Conservation (phyloP, 1,139 yeast species). For the Chernovozyma aurita region DNA sequence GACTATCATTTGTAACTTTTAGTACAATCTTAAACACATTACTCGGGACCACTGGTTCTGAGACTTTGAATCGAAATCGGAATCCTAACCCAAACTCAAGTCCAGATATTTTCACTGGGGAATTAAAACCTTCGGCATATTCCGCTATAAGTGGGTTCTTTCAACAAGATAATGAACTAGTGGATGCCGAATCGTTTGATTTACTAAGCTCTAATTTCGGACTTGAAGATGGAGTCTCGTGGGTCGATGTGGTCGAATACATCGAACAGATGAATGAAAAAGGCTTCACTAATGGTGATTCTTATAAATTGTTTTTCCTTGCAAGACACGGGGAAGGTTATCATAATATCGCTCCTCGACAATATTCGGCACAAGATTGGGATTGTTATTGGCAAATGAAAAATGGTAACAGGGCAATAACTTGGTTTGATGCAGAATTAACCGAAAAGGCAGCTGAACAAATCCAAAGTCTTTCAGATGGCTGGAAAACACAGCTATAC, state of each 20-base stretch:
- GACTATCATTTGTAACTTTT: not conserved
- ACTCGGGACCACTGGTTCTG: not conserved
- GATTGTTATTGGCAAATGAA: conserved; percentile 27
- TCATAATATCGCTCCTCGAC: conserved; percentile 29
- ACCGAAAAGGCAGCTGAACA: conserved; percentile 25
- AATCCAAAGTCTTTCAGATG: conserved; percentile 14
- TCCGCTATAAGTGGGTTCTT: conserved; percentile 14
- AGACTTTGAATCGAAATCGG: not conserved
- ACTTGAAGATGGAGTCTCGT: conserved; percentile 13
- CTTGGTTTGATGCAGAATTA: conserved; percentile 37
- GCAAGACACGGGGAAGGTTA: conserved; percentile 42
- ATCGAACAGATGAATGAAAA: conserved; percentile 1
- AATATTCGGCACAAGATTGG: conserved; percentile 23
- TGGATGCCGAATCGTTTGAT: conserved; percentile 13
- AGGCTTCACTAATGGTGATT: conserved; percentile 1
- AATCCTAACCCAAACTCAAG: not conserved
- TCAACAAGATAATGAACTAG: conserved; percentile 16
- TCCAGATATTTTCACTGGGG: conserved; percentile 3
- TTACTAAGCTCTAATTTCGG: conserved; percentile 18
- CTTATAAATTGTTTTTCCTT: conserved; percentile 28
- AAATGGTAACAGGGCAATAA: conserved; percentile 26
- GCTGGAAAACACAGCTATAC: conserved; percentile 16
- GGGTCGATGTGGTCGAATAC: conserved; percentile 12
- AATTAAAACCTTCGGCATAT: conserved; percentile 8
- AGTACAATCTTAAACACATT: not conserved